Base-by-base conservation (phyloP, 2,329 filamentous ascomycete species). In the Hymenoscyphus fructigenus region DNA sequence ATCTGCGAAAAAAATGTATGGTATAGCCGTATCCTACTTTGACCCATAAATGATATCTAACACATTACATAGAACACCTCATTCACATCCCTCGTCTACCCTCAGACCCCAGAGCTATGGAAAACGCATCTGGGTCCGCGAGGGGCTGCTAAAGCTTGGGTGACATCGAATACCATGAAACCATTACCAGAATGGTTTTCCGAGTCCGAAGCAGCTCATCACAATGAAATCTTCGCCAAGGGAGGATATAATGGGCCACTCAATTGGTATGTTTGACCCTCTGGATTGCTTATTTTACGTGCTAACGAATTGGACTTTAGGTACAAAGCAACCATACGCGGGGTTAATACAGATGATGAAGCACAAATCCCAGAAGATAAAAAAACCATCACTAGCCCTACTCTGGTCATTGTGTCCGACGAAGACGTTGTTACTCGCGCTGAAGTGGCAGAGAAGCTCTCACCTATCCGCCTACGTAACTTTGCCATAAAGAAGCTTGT, bases 331-430 rank as follows among this genome's bases (percentile, higher is more conserved):
- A 7, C 32, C 14, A 61, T 61, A 9, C 60, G 44, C 23, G 47
- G 44, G 5, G 7, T 61, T n/a, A 55, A 61, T 9, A 17, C 3
- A 10, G 29, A 56, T 23, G 44, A 55, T n/a, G 60, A 61, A 14
- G 60, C 4, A 23, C 36, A 61, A 38, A 56, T 56, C 26, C 41
- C 29, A 1, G 44, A 55, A 17, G 50, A 56, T 17, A 28, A n/a
- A 5, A 61, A 61, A 28, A n/a, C n/a, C n/a, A 38, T 61, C 12
- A 61, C 34, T 1, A 29, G 2, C n/a, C 60, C 28, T 29, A 56
- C 47, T 56, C 32, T 61, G 47, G n/a, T 61, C 15, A 17, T 61
- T 10, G 60, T 55, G 14, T 26, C 60, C 23, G 47, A 56, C n/a
- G 29, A 61, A 29, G 60, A 61, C 15, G 36, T 14, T 56, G 44